Evolutionary conservation across 495 filamentous ascomycete species (phyloP), one percentile per base, ranked within the genome.

Genomic region (Durotheca rogersii): DNA sequence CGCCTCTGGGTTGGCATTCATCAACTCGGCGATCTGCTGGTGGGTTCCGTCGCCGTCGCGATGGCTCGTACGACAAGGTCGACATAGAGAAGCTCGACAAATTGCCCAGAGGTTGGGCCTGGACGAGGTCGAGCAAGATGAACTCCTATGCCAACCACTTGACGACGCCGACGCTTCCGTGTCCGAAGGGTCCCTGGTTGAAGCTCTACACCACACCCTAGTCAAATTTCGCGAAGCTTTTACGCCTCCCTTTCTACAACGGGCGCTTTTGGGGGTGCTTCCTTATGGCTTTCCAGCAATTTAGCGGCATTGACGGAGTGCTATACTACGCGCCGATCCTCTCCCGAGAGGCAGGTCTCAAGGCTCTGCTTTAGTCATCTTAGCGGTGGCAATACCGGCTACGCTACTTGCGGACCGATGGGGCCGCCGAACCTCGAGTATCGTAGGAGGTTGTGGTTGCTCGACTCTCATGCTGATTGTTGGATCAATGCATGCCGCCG

Each of bases 391-490:
- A 1, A 77, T 80, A 51, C 68, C 73, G 4, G 72, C 72, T 6
- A 66, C 81, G 11, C 45, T 86, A 29, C 78, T 71, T 48, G 77
- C 80, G 2, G 85, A 87, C 56, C 70, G 71, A 44, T 86, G 81
- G 81, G 81, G 82, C 11, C 81, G 84, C 34, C 74, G 80, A 0
- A 72, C 73, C 10, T 75, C 71, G 23, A 73, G 77, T 7, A 73
- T 87, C 16, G 68, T 71, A 6, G 83, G 83, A 10, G 83, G 81
- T 0, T 64, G 71, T 9, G 53, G 75, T 4, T 71, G 73, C 10
- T 43, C 57, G 1, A 27, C 36, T 1, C 44, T 47, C 36, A 71
- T 73, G 69, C 50, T 72, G 21, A 41, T 66, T 1, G 70, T 72
- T 35, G 70, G 70, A 7, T 27, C 40, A 0, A 67, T 83, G 0